Conservation (phyloP, 129 eudicot species). For the Lonicera japonica region DNA sequence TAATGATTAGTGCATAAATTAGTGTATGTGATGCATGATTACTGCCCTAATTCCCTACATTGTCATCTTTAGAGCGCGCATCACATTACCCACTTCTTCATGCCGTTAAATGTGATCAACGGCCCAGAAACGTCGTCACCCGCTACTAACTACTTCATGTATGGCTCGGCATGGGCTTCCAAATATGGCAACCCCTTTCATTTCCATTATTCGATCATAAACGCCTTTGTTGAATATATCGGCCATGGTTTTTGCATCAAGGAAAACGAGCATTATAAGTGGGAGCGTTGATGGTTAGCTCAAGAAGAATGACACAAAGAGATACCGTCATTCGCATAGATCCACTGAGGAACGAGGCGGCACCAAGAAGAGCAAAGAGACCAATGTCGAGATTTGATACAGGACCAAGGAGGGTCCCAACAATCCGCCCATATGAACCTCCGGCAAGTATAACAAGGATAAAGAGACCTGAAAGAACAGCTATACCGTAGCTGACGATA, state of each 20-base stretch:
- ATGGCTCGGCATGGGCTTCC: slow-evolving; percentile 95
- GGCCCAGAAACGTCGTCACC: slow-evolving; percentile 97
- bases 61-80: slow-evolving; percentile 55
- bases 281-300: slow-evolving; percentile 91
- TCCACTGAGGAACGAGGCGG: slow-evolving; percentile 96
- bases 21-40: too few species aligned
- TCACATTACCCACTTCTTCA: slow-evolving; percentile 72
- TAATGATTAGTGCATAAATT: too few species aligned
- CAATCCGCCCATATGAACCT: slow-evolving; percentile 81
- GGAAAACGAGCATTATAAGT: slow-evolving; percentile 75
- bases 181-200: slow-evolving; percentile 88
- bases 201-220: slow-evolving; percentile 80
- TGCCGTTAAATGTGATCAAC: slow-evolving; percentile 60
- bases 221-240: slow-evolving; percentile 86
- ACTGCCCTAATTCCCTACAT: too few species aligned
- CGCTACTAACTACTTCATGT: slow-evolving; percentile 77
- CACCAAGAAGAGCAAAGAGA: slow-evolving; percentile 80
- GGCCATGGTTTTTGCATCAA: slow-evolving; percentile 86
- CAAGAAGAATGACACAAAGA: slow-evolving; percentile 84
- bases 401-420: slow-evolving; percentile 50
- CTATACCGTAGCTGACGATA: slow-evolving; percentile 89
- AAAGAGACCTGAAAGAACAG: slow-evolving; percentile 91
- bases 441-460: slow-evolving; percentile 96
- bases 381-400: slow-evolving; percentile 65
- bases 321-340: slow-evolving; percentile 99